These are phyloP conservation scores for Kluyveromyces siamensis DNA, from an alignment of 805 yeast species.

Conservation along the genomic window DNA sequence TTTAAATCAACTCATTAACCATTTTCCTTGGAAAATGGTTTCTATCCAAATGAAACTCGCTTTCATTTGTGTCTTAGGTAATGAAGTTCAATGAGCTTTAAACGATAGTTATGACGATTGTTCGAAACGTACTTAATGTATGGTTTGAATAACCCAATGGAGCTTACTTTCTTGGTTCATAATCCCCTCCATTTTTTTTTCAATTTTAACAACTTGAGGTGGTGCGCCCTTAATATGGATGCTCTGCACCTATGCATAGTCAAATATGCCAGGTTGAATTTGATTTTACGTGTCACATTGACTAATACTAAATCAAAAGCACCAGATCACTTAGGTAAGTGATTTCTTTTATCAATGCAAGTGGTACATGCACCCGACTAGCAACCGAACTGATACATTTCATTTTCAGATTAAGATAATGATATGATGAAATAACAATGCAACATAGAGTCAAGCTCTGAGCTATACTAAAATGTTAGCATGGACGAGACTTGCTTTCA, in stretches of 20 bases:
- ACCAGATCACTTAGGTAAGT: not conserved
- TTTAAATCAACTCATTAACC: constrained; percentile 32
- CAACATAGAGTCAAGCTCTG: constrained; percentile 92
- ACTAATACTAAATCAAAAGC: not conserved
- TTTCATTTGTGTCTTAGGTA: constrained; percentile 43
- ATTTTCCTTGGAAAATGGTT: constrained; percentile 5
- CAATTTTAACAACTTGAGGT: constrained; percentile 22
- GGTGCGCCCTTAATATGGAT: constrained; percentile 6
- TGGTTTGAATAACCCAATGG: constrained; percentile 58
- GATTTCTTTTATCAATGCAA: not conserved
- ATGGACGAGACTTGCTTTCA: constrained; percentile 65
- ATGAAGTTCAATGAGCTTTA: constrained; percentile 43
- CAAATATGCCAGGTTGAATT: constrained; percentile 54
- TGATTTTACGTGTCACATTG: not conserved
- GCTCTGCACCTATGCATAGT: constrained; percentile 41
- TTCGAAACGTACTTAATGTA: constrained; percentile 9
- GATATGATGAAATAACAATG: constrained; percentile 66
- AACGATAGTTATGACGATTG: constrained; percentile 75
- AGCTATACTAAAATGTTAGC: constrained; percentile 35
- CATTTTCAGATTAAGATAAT: not conserved
- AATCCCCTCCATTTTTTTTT: constrained; percentile 35
- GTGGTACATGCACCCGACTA: not conserved
- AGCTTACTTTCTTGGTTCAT: constrained; percentile 69
- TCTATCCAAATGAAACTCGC: constrained; percentile 11
- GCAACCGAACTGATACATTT: not conserved